Evolutionary conservation across 352 stramenopile species (phyloP).

Genomic region (Blastocystis sp.): DNA sequence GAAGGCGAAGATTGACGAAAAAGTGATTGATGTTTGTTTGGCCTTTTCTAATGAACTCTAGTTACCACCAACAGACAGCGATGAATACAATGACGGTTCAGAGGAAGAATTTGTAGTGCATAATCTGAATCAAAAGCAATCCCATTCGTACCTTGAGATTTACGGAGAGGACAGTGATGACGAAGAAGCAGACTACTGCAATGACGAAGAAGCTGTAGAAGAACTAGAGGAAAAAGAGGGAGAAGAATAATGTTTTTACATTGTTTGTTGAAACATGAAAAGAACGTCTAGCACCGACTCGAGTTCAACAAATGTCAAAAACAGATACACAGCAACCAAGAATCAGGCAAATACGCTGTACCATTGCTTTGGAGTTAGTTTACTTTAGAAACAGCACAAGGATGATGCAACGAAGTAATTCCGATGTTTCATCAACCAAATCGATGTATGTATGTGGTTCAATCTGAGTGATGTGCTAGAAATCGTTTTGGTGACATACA

Average conservation of each 20-base stretch:
- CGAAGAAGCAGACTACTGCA: constrained; percentile 63
- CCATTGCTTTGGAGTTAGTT: background rate
- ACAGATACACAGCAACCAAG: background rate
- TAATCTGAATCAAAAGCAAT: constrained; percentile 67
- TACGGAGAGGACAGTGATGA: constrained; percentile 69
- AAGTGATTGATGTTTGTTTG: background rate
- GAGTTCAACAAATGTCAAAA: background rate
- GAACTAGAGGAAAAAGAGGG: constrained; percentile 64
- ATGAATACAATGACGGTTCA: constrained; percentile 68
- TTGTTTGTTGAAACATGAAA: background rate
- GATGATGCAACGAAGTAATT: background rate
- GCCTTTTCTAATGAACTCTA: background rate
- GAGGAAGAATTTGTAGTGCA: constrained; percentile 71
- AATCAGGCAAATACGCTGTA: background rate
- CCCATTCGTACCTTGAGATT: constrained; percentile 70
- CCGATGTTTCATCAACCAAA: background rate
- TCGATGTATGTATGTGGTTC: background rate
- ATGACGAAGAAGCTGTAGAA: constrained; percentile 5
- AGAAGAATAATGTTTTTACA: constrained; percentile 30
- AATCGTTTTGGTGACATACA: background rate
- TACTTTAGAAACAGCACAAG: background rate
- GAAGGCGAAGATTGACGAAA: background rate
- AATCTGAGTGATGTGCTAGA: background rate
- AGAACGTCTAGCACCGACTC: background rate
- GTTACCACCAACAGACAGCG: constrained; percentile 36